These are phyloP conservation scores for Diaporthe citri DNA, from an alignment of 2,329 filamentous ascomycete genomes.

Conservation along the genomic window DNA sequence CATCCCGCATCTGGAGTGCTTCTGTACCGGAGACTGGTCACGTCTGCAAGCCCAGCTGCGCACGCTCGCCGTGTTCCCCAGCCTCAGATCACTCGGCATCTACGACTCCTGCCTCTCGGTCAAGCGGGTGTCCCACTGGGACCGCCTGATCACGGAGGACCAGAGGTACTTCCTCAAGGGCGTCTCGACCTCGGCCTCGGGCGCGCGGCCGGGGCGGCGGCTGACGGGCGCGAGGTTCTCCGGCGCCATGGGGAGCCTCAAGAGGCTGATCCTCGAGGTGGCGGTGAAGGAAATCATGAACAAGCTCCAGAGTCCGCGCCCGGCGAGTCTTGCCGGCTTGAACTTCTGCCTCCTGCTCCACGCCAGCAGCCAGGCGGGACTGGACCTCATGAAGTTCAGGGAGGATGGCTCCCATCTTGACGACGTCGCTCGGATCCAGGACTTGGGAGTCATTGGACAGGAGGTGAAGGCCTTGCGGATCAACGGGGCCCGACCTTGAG, in stretches of 20 bases:
- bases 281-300: fast-evolving
- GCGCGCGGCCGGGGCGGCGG: fast-evolving
- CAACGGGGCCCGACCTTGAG: constrained; percentile 71
- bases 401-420: background rate
- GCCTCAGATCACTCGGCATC: background rate
- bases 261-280: background rate
- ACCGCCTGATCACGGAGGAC: background rate
- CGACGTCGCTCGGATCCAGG: background rate
- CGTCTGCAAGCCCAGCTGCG: background rate
- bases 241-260: background rate
- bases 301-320: background rate
- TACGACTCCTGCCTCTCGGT: background rate
- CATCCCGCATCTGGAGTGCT: background rate
- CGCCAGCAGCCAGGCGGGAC: background rate
- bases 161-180: background rate
- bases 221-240: background rate
- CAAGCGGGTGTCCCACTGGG: background rate
- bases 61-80: background rate
- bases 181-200: background rate
- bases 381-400: background rate
- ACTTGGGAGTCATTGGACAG: background rate
- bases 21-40: fast-evolving
- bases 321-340: background rate
- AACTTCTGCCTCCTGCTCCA: background rate
- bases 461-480: background rate